Evolutionary conservation across 305 asterid species (phyloP).

Genomic region (Euphrasia arctica): DNA sequence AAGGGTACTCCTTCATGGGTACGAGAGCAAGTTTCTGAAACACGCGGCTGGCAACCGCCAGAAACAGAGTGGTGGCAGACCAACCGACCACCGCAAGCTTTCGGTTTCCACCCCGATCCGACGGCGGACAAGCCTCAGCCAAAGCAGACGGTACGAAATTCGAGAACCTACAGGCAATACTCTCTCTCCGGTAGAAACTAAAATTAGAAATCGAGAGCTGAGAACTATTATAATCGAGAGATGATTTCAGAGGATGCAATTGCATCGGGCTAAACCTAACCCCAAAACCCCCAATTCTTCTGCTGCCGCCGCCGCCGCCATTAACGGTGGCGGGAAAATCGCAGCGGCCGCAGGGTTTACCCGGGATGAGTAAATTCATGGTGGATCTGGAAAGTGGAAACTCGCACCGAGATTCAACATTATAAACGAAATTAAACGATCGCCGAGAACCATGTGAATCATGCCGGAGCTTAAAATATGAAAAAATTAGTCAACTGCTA

Average conservation of each 20-base stretch:
- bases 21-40: constrained; percentile 82
- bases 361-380: constrained; percentile 23
- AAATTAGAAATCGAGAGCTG: background rate
- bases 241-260: constrained; percentile 6
- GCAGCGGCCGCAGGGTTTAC: constrained; percentile 18
- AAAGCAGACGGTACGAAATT: constrained; percentile 25
- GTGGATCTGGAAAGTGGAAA: background rate
- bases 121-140: constrained; percentile 9
- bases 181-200: background rate
- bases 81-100: constrained; percentile 36
- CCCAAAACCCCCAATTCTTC: background rate
- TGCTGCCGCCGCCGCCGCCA: background rate
- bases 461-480: constrained; percentile 15
- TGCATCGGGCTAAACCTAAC: constrained; percentile 2
- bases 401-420: constrained; percentile 1
- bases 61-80: constrained; percentile 40
- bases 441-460: constrained; percentile 12
- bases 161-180: background rate
- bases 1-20: constrained; percentile 72
- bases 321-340: background rate
- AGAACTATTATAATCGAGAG: background rate
- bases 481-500: constrained; percentile 16
- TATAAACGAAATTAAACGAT: background rate
- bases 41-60: constrained; percentile 60
- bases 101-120: constrained; percentile 22